These are phyloP conservation scores for Copromyces sp. DNA, from an alignment of 495 filamentous ascomycete species.

Conservation along the genomic window DNA sequence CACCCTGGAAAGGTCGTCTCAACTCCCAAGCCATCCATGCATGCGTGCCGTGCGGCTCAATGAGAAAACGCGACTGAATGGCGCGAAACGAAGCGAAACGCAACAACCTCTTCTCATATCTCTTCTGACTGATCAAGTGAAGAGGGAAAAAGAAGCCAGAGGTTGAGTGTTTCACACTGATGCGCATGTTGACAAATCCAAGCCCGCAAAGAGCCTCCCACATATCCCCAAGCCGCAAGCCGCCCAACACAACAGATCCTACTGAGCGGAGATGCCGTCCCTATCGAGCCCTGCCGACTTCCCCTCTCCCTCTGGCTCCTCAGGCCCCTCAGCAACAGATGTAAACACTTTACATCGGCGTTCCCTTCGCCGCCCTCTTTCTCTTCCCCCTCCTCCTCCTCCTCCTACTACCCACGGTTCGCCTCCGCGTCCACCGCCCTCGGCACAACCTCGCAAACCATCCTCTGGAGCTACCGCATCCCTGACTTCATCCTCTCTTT, in stretches of 20 bases:
- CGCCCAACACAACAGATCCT: background rate
- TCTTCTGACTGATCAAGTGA: background rate
- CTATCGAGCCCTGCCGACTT: background rate
- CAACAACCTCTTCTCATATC: background rate
- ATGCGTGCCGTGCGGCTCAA: slow-evolving; percentile 1
- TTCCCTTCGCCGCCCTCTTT: slow-evolving; percentile 50
- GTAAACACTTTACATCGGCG: slow-evolving; percentile 45
- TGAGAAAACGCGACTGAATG: background rate
- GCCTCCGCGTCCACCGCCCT: slow-evolving; percentile 44
- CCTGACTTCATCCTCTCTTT: slow-evolving; percentile 43
- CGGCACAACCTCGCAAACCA: slow-evolving; percentile 39
- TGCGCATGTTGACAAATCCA: background rate
- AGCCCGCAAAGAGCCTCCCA: background rate
- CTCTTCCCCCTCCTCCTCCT: slow-evolving; percentile 32
- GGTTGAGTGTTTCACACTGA: background rate
- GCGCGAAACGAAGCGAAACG: background rate
- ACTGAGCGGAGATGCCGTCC: background rate
- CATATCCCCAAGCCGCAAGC: background rate
- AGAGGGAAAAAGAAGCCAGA: background rate
- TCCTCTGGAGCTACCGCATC: slow-evolving; percentile 53
- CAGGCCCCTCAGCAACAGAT: slow-evolving; percentile 23
- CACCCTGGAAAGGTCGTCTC: background rate
- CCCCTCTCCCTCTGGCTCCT: background rate
- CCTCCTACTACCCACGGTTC: slow-evolving; percentile 39
- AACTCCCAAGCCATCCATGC: background rate